phyloP scores from a whole-genome alignment of 805 yeast genomes.

The Scheffersomyces amazonensis region DNA sequence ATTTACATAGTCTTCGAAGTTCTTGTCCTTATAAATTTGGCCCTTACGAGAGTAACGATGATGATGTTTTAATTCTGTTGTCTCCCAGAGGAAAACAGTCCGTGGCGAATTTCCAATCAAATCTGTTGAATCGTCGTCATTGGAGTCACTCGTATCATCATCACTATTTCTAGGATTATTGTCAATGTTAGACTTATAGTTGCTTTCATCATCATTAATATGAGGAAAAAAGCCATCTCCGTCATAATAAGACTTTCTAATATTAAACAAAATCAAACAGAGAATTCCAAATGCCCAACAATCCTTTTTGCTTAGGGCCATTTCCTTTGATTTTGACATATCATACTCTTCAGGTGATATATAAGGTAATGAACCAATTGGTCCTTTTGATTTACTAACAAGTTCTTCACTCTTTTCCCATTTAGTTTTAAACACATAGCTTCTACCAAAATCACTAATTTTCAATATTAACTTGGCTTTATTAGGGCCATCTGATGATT shows the following conservation, averaged over 20 bases:
- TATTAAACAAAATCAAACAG: slow-evolving; percentile 22
- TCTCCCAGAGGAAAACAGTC: slow-evolving; percentile 30
- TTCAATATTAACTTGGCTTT: slow-evolving; percentile 19
- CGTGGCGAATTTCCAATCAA: background rate
- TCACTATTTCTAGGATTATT: too few species aligned
- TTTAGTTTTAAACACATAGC: slow-evolving; percentile 85
- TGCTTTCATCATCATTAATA: slow-evolving; percentile 9
- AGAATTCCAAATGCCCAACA: slow-evolving; percentile 84
- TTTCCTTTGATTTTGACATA: slow-evolving; percentile 13
- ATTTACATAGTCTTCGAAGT: slow-evolving; percentile 39
- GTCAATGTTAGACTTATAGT: too few species aligned
- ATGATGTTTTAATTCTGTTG: slow-evolving; percentile 22
- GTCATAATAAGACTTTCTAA: slow-evolving; percentile 23
- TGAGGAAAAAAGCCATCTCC: slow-evolving; percentile 11
- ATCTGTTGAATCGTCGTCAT: background rate
- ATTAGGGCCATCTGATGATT: slow-evolving; percentile 2
- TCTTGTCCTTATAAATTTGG: slow-evolving; percentile 24
- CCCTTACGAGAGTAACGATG: slow-evolving; percentile 4
- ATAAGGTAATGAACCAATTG: slow-evolving; percentile 85
- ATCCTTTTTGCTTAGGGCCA: slow-evolving; percentile 52
- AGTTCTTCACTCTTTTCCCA: slow-evolving; percentile 60
- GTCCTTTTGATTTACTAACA: slow-evolving; percentile 60
- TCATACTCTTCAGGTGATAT: slow-evolving; percentile 87
- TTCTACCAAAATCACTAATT: slow-evolving; percentile 79
- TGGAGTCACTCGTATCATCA: too few species aligned